A percentile compares a stretch with the other conserved stretches of the same genome.
Evolutionary conservation across 2,329 filamentous ascomycete species (phyloP).

Genomic region (Aureobasidium sp.): DNA sequence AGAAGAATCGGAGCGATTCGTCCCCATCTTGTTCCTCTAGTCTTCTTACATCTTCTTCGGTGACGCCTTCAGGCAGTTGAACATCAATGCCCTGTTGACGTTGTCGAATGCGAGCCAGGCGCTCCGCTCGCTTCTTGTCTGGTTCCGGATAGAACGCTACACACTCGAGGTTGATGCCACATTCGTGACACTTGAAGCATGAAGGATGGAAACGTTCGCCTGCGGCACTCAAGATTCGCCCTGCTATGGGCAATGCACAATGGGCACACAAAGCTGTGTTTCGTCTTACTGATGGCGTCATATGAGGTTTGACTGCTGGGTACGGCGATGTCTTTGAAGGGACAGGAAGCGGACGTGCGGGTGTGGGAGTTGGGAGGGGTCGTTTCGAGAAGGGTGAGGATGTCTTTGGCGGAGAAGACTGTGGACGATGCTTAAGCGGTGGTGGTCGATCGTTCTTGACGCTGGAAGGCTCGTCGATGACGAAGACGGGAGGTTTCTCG

Average conservation of each 20-base stretch:
- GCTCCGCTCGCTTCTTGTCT: constrained; percentile 57
- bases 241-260: constrained; percentile 76
- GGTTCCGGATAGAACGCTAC: constrained; percentile 96
- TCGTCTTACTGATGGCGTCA: constrained; percentile 37
- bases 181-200: constrained; percentile 86
- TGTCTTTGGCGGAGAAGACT: constrained; percentile 9
- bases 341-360: constrained; percentile 39
- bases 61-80: constrained; percentile 49
- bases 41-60: constrained; percentile 41
- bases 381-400: constrained; percentile 16
- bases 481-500: constrained; percentile 14
- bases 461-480: constrained; percentile 14
- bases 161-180: constrained; percentile 80
- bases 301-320: constrained; percentile 23
- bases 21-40: constrained; percentile 52
- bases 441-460: constrained; percentile 11
- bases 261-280: constrained; percentile 72
- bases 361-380: constrained; percentile 20
- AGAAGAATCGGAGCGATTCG: constrained; percentile 75
- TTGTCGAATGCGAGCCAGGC: constrained; percentile 63
- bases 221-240: constrained; percentile 77
- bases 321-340: constrained; percentile 29
- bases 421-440: constrained; percentile 20
- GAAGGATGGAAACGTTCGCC: constrained; percentile 83
- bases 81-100: constrained; percentile 47